phyloP scores from a whole-genome alignment of 257 asterid species.

The Capsicum chinense region DNA sequence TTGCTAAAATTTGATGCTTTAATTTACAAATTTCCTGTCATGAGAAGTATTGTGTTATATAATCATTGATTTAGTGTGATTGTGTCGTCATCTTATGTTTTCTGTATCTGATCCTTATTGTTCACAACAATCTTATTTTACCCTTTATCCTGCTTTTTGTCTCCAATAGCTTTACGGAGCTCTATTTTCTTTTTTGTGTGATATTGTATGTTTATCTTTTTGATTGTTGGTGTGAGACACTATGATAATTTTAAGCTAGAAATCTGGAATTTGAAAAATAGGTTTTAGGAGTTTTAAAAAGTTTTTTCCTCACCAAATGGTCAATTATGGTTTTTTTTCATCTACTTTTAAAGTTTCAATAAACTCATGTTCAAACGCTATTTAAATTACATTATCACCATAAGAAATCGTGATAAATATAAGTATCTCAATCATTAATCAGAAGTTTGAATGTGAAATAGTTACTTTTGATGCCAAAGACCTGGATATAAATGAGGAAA shows the following conservation, averaged over 20 bases:
- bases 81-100: background rate
- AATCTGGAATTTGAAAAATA: background rate
- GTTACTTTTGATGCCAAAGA: no score
- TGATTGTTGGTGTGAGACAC: background rate
- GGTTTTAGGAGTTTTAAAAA: no score
- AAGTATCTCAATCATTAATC: no score
- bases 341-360: no score
- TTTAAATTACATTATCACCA: no score
- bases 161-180: background rate
- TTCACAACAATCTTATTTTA: background rate
- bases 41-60: background rate
- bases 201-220: background rate
- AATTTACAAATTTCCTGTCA: background rate
- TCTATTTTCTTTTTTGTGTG: background rate
- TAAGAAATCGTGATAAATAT: no score
- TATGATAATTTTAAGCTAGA: no score
- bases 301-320: no score
- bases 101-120: background rate
- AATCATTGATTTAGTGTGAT: background rate
- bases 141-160: background rate
- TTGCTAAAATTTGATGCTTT: conserved; percentile 41
- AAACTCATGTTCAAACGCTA: no score
- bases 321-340: no score
- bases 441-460: no score
- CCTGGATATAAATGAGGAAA: no score